Evolutionary conservation across 1,284 basidiomycete species (phyloP).

Genomic region (Cutaneotrichosporon sp.): DNA sequence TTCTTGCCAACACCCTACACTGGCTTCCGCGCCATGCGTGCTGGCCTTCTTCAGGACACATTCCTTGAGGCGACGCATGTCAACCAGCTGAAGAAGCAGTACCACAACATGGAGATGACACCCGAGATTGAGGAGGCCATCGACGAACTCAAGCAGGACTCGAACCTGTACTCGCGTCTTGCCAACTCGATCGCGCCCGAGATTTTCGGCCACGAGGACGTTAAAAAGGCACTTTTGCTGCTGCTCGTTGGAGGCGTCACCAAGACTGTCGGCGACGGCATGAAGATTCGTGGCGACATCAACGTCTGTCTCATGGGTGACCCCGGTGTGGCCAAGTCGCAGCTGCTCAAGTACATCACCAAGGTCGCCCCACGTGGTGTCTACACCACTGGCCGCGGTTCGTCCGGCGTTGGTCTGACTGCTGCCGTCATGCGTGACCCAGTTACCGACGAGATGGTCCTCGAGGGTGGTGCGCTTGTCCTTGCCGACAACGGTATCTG

Average conservation of each 20-base stretch:
- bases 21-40: conserved; percentile 81
- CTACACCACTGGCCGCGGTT: conserved; percentile 97
- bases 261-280: conserved; percentile 90
- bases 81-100: conserved; percentile 95
- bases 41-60: conserved; percentile 93
- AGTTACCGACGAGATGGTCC: conserved; percentile 98
- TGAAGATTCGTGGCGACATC: conserved; percentile 98
- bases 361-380: conserved; percentile 97
- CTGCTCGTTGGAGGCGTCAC: conserved; percentile 93
- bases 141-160: conserved; percentile 65
- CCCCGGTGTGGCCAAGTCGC: conserved; percentile 98
- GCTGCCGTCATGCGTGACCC: conserved; percentile 99
- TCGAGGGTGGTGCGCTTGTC: conserved; percentile 97
- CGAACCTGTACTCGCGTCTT: conserved; percentile 64
- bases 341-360: conserved; percentile 95
- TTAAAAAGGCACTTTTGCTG: conserved; percentile 94
- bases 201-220: conserved; percentile 96
- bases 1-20: conserved; percentile 87
- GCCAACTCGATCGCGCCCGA: conserved; percentile 83
- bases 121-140: conserved; percentile 73
- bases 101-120: conserved; percentile 87
- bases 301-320: conserved; percentile 99
- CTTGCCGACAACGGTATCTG: conserved; percentile 99
- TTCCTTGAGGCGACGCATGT: conserved; percentile 91
- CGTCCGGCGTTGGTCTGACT: conserved; percentile 95